A percentile compares a stretch with the other conserved stretches of the same genome.
phyloP scores from a whole-genome alignment of 2,329 filamentous ascomycete genomes.

The Gliomastix tumulicola region DNA sequence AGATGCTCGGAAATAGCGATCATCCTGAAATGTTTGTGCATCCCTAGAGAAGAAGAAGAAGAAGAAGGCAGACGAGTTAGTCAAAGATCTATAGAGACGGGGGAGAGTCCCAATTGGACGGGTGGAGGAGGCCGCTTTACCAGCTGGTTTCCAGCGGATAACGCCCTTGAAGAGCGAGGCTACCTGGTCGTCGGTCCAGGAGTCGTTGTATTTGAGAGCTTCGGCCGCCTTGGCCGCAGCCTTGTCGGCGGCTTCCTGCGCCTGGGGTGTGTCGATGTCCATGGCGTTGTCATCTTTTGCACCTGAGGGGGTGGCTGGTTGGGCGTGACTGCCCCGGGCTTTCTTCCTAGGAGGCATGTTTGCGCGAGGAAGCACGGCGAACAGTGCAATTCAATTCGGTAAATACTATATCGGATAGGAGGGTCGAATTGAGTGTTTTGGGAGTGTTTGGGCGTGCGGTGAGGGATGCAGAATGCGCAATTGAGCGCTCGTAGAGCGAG shows the following conservation, averaged over 20 bases:
- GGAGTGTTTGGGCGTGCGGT: too few relatives aligned
- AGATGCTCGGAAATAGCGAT: slow-evolving; percentile 77
- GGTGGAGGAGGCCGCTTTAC: slow-evolving; percentile 36
- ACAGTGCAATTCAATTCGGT: too few relatives aligned
- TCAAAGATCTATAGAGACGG: too few relatives aligned
- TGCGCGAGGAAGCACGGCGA: too few relatives aligned
- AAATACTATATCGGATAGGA: too few relatives aligned
- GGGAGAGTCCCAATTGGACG: not conserved
- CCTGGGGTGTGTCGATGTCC: slow-evolving; percentile 49
- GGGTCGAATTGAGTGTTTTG: too few relatives aligned
- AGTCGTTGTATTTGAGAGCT: slow-evolving; percentile 41
- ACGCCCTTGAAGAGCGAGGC: slow-evolving; percentile 89
- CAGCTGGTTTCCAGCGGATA: slow-evolving; percentile 93
- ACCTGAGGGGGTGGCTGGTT: slow-evolving; percentile 44
- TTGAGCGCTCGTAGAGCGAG: too few relatives aligned
- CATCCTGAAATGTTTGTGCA: slow-evolving; percentile 93
- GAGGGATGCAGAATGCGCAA: too few relatives aligned
- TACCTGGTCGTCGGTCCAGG: slow-evolving; percentile 95
- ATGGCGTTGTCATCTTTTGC: slow-evolving; percentile 52
- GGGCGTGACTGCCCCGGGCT: slow-evolving; percentile 43
- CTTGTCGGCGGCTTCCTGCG: slow-evolving; percentile 36
- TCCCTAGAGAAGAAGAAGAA: slow-evolving; percentile 59
- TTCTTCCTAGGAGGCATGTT: slow-evolving; percentile 67
- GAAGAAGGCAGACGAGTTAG: not conserved
- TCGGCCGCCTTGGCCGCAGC: slow-evolving; percentile 1